Evolutionary conservation across 108 stramenopile species (phyloP), one percentile per base, ranked within the genome.

Genomic region (Stephanodiscus minutulus): DNA sequence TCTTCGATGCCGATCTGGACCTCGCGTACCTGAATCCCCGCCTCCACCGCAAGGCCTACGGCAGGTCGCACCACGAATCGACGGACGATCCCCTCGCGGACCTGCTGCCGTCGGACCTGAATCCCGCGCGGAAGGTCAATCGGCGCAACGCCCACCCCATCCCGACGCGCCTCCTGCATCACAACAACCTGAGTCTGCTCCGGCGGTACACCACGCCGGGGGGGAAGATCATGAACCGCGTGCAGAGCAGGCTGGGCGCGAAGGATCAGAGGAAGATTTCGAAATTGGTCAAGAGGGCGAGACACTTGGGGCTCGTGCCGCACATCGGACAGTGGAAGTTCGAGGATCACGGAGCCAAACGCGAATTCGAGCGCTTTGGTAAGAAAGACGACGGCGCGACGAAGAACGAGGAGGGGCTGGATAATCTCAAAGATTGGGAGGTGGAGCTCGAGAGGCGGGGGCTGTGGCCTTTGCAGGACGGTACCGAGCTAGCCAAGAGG

Each of bases 261-360:
- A 89, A 89, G 54, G 91, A 91, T 80, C 94, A 95, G 55, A 80
- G 94, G 10, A 87, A 89, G 67, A 73, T 95, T 46, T 77, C 88
- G 64, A 91, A 88, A 62, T 76, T 90, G 49, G 77, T 95, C 50
- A 92, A 91, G 69, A 72, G 94, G 48, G 91, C 91, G 20, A 65
- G 94, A 15, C 68, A 83, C 64, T 54, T 95, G 61, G 94, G 94
- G 11, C 77, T 92, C 24, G 77, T 95, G 15, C 93, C 91, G 17
- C 86, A 76, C 46, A 58, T 87, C 20, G 93, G 93, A 28, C 93
- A 90, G 64, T 90, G 86, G 74, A 86, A 80, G 27, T 79, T 88
- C 28, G 90, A 94, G 74, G 72, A 80, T 35, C 83, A 87, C 76
- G 93, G 93, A n/a, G n/a, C n/a, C n/a, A n/a, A n/a, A n/a, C n/a